These are phyloP conservation scores for Ogataea dorogensis DNA, from an alignment of 805 yeast species.

Conservation along the genomic window DNA sequence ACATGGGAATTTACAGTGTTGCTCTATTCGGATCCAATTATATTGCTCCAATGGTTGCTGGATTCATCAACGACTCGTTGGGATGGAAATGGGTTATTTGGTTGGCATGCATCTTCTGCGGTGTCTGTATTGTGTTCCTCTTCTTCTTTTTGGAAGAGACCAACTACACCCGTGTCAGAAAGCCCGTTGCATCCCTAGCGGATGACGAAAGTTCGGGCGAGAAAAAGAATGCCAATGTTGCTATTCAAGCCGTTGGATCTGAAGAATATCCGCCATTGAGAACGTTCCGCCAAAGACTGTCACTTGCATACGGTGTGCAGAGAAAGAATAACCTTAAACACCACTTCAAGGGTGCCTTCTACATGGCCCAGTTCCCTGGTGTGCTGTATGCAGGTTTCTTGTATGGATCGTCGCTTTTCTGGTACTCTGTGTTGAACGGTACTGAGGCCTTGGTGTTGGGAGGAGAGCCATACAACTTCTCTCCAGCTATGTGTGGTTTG, in stretches of 20 bases:
- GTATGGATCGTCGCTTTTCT: slow-evolving; percentile 48
- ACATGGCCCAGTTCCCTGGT: slow-evolving; percentile 47
- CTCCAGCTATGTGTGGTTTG: slow-evolving; percentile 46
- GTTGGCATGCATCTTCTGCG: slow-evolving; percentile 48
- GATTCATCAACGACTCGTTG: slow-evolving; percentile 48
- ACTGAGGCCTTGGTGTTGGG: slow-evolving; percentile 45
- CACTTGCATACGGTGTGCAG: slow-evolving; percentile 39
- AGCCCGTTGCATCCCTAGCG: too few species aligned
- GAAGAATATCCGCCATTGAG: slow-evolving; percentile 30
- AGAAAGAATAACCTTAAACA: slow-evolving; percentile 30
- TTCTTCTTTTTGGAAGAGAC: slow-evolving; percentile 56
- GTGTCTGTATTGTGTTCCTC: slow-evolving; percentile 38
- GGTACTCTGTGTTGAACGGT: slow-evolving; percentile 49
- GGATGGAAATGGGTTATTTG: slow-evolving; percentile 56
- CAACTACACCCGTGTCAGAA: too few species aligned
- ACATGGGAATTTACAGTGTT: slow-evolving; percentile 49
- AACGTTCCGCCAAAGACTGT: slow-evolving; percentile 43
- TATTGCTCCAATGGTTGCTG: slow-evolving; percentile 60
- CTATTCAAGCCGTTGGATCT: slow-evolving; percentile 17
- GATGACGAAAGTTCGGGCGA: slow-evolving; percentile 25
- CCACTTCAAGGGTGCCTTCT: slow-evolving; percentile 37
- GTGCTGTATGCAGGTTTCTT: slow-evolving; percentile 60
- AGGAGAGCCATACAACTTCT: slow-evolving; percentile 51
- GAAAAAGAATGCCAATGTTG: slow-evolving; percentile 2
- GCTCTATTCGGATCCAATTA: slow-evolving; percentile 54